These are phyloP conservation scores for Acidomyces sp. DNA, from an alignment of 495 filamentous ascomycete species.

Conservation along the genomic window DNA sequence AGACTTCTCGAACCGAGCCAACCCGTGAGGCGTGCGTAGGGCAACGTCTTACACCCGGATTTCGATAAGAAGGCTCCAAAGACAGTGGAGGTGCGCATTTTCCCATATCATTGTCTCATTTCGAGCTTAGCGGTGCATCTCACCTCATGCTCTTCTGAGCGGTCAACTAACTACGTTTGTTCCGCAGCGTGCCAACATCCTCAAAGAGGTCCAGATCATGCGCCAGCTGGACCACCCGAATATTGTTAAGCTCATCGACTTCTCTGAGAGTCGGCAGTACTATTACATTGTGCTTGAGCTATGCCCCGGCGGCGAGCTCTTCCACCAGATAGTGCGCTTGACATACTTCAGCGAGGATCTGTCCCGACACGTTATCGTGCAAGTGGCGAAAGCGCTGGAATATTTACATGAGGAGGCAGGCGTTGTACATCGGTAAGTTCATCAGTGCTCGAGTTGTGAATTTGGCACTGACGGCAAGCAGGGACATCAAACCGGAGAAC, in stretches of 20 bases:
- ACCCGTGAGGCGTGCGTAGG: conserved; percentile 41
- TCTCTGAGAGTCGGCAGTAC: conserved; percentile 85
- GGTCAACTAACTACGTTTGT: too few relatives aligned
- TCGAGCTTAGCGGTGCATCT: too few relatives aligned
- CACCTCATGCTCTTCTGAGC: too few relatives aligned
- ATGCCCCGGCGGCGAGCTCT: conserved; percentile 88
- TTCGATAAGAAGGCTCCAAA: conserved; percentile 83
- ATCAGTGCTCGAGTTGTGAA: conserved; percentile 2
- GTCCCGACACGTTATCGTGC: conserved; percentile 81
- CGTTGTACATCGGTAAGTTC: conserved; percentile 83
- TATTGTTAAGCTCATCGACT: conserved; percentile 82
- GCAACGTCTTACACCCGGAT: conserved; percentile 81
- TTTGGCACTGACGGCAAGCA: conserved; percentile 33
- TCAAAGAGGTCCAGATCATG: conserved; percentile 99
- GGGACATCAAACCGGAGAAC: conserved; percentile 98
- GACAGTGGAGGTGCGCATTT: conserved; percentile 84
- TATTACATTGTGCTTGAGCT: conserved; percentile 96
- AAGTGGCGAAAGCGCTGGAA: conserved; percentile 85
- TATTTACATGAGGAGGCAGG: conserved; percentile 91
- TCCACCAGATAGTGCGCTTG: conserved; percentile 95
- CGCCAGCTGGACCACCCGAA: conserved; percentile 90
- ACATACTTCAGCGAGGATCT: conserved; percentile 97
- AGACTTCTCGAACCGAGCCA: conserved; percentile 22
- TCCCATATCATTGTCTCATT: conserved; percentile 6
- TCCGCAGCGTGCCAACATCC: conserved; percentile 77